Base-by-base conservation (phyloP, 495 filamentous ascomycete genomes). In the Pseudoneurospora amorphoporcata region DNA sequence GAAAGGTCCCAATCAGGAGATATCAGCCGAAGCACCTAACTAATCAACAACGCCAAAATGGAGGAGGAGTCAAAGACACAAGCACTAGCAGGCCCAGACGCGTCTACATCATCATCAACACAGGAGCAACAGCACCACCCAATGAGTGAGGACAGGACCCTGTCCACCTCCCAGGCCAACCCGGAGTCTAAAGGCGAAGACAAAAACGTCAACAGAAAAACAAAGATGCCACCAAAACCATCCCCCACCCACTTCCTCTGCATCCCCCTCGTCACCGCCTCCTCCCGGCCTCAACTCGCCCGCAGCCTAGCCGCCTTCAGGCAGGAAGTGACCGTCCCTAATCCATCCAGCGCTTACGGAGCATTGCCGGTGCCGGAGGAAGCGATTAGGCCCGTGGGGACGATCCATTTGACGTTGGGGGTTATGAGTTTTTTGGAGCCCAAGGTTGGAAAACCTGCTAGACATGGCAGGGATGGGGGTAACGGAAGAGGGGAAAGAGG, bases 181-280 rank as follows among this genome's bases (percentile, higher is more conserved):
- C 5, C 12, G 4, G 16, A 16, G 12, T 1, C 8, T 4, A 53
- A 70, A 17, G n/a, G 9, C 14, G 68, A 17, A 9, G 12, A 68
- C 65, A 42, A 17, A 35, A 53, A 8, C 29, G 9, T 5, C 12
- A 39, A 7, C 3, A 42, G 12, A 61, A 41, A 69, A 70, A 69
- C 32, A 45, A 70, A 35, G 53, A 73, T 69, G 70, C 70, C 70
- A 39, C 70, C 75, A 3, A 72, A 73, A 65, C 73, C 72, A 32
- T 70, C 80, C 19, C 85, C 92, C n/a, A 97, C 94, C 0, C 94
- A 97, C 80, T 97, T 97, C 79, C 88, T 97, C 43, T 95, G 92
- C 81, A 80, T 97, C 69, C 93, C 94, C 10, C 89, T 97, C 73
- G 84, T 91, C 72, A 93, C 88, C 38, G 37, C 82, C 0, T 41